phyloP scores from a whole-genome alignment of 495 filamentous ascomycete species.

The Daldinia loculata region DNA sequence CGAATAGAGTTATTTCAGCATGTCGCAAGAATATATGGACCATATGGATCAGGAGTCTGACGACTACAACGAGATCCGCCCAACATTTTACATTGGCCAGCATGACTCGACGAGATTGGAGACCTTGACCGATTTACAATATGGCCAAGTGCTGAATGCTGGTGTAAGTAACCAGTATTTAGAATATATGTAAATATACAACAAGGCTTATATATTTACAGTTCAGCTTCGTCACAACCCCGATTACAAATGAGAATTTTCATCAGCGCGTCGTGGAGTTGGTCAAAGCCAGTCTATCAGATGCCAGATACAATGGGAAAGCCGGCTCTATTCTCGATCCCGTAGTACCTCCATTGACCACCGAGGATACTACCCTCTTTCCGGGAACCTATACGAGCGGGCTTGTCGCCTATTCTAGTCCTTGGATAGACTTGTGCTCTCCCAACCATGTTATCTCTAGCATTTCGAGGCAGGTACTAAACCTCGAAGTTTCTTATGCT shows the following conservation, averaged over 20 bases:
- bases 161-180: slow-evolving; percentile 58
- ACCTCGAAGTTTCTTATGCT: slow-evolving; percentile 90
- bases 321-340: slow-evolving; percentile 50
- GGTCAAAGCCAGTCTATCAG: slow-evolving; percentile 64
- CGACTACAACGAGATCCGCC: slow-evolving; percentile 53
- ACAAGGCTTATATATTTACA: slow-evolving; percentile 48
- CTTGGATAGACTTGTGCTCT: slow-evolving; percentile 91
- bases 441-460: slow-evolving; percentile 80
- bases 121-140: slow-evolving; percentile 68
- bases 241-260: slow-evolving; percentile 86
- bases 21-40: slow-evolving; percentile 54
- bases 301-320: slow-evolving; percentile 35
- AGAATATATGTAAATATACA: neutral
- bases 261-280: slow-evolving; percentile 75
- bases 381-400: slow-evolving; percentile 76
- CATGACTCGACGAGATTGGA: slow-evolving; percentile 74
- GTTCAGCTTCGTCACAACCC: slow-evolving; percentile 93
- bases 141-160: slow-evolving; percentile 71
- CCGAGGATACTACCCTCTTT: slow-evolving; percentile 75
- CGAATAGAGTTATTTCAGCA: slow-evolving; percentile 34
- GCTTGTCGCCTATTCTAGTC: slow-evolving; percentile 75
- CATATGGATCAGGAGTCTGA: slow-evolving; percentile 62
- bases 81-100: slow-evolving; percentile 81
- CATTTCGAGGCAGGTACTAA: slow-evolving; percentile 86
- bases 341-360: slow-evolving; percentile 73